Conservation (phyloP, 306 rosid genomes). For the Psophocarpus tetragonolobus region DNA sequence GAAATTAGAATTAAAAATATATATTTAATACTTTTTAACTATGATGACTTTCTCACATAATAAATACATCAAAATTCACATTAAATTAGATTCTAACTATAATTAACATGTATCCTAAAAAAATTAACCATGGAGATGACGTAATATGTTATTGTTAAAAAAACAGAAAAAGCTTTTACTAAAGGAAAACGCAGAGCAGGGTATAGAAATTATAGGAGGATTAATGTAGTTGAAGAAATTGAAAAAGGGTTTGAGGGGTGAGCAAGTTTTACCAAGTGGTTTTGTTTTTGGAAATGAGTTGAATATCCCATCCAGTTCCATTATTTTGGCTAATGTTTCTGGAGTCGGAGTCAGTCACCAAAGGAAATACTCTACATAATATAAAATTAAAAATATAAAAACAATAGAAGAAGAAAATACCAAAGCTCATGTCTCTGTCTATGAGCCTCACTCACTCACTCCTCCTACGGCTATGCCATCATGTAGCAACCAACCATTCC, state of each 20-base stretch:
- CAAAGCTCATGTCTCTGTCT: constrained; percentile 38
- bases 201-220: no score
- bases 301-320: neutral
- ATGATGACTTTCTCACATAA: no score
- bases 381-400: no score
- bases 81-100: no score
- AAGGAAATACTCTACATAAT: no score
- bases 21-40: no score
- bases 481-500: constrained; percentile 46
- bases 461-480: constrained; percentile 52
- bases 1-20: no score
- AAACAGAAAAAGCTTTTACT: neutral
- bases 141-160: neutral
- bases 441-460: constrained; percentile 45
- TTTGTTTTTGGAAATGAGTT: constrained; percentile 16
- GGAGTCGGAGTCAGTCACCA: neutral
- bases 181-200: neutral
- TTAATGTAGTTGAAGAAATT: neutral
- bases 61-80: no score
- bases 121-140: no score
- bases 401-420: neutral
- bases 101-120: no score
- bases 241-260: neutral
- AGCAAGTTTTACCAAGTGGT: neutral
- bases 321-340: neutral